phyloP scores from a whole-genome alignment of 2,329 filamentous ascomycete species.

The Pestalotiopsis sp. region DNA sequence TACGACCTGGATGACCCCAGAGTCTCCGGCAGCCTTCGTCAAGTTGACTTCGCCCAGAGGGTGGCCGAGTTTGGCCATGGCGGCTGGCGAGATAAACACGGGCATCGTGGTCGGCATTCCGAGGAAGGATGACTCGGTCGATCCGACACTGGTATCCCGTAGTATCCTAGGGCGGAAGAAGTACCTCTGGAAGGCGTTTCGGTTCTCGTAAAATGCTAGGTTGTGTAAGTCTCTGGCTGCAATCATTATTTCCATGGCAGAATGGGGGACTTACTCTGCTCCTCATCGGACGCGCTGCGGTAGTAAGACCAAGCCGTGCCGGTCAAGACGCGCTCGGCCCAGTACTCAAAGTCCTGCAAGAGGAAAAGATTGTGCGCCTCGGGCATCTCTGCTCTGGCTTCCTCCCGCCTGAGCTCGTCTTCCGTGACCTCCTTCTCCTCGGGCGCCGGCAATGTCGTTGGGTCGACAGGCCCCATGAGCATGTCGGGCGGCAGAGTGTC shows the following conservation, averaged over 20 bases:
- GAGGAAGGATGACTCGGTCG: neutral
- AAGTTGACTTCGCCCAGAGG: neutral
- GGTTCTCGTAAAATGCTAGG: neutral
- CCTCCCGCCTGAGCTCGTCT: neutral
- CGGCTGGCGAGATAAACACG: neutral
- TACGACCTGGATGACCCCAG: neutral
- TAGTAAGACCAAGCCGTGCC: conserved; percentile 2
- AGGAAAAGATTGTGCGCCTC: neutral
- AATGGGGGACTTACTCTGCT: neutral
- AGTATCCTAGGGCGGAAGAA: conserved; percentile 3
- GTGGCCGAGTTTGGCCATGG: conserved; percentile 4
- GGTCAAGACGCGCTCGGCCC: conserved; percentile 1
- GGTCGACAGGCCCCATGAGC: neutral
- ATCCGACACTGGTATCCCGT: neutral
- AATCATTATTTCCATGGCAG: too few species aligned
- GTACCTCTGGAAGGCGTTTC: neutral
- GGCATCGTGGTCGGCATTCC: conserved; percentile 1
- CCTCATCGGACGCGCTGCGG: conserved; percentile 3
- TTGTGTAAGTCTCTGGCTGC: neutral
- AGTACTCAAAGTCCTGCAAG: conserved; percentile 3
- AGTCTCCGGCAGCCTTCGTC: conserved; percentile 1
- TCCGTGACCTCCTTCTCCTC: neutral
- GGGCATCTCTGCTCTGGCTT: neutral
- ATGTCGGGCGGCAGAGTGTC: neutral
- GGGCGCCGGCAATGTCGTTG: neutral